These are phyloP conservation scores for Furcasterigmium sp. DNA, from an alignment of 2,329 filamentous ascomycete species.

Conservation along the genomic window DNA sequence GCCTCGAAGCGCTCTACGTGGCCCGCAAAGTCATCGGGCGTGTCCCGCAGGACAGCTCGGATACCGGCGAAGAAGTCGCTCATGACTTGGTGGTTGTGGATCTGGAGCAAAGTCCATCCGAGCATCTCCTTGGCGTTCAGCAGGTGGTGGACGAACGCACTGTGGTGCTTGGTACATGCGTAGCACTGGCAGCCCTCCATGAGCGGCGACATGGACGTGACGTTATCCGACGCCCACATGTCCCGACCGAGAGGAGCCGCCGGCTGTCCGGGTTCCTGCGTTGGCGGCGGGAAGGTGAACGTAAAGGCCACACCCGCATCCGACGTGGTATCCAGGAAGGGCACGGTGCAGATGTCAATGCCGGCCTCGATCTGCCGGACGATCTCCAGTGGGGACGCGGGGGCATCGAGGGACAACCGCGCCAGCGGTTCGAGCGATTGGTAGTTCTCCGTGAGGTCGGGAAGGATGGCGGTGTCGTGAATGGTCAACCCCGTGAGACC, in stretches of 20 bases:
- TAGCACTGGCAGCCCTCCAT: conserved; percentile 68
- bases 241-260: conserved; percentile 62
- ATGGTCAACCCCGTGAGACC: conserved; percentile 66
- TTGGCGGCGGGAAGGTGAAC: conserved; percentile 63
- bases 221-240: conserved; percentile 65
- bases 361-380: conserved; percentile 72
- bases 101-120: conserved; percentile 85
- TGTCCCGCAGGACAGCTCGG: conserved; percentile 55
- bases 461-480: conserved; percentile 67
- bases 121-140: conserved; percentile 93
- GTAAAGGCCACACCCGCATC: conserved; percentile 81
- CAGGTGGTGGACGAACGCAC: conserved; percentile 83
- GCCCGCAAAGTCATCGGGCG: conserved; percentile 51
- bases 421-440: conserved; percentile 56
- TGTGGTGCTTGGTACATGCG: conserved; percentile 75
- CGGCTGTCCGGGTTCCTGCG: background rate
- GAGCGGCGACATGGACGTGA: conserved; percentile 59
- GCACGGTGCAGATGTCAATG: conserved; percentile 72
- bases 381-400: conserved; percentile 68
- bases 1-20: conserved; percentile 34
- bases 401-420: conserved; percentile 67
- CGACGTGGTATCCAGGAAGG: conserved; percentile 68
- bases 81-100: conserved; percentile 80
- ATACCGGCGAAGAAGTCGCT: conserved; percentile 68
- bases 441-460: conserved; percentile 56